Base-by-base conservation (phyloP, 495 filamentous ascomycete species). In the Daldinia decipiens region DNA sequence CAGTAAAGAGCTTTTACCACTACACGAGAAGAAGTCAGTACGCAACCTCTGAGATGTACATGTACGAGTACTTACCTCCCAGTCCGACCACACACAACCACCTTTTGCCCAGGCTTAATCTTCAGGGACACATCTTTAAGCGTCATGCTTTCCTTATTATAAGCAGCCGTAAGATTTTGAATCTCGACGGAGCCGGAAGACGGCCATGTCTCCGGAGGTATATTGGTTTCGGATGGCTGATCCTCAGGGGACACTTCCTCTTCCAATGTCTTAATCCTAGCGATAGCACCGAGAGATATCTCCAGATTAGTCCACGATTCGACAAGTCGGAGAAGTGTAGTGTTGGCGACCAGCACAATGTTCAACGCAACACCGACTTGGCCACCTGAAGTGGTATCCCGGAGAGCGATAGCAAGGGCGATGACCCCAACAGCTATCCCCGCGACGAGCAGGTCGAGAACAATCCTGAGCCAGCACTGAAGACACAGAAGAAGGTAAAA, bases 231-330 rank as follows among this genome's bases (percentile, higher is more conserved):
- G 2, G 68, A 69, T 2, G 78, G 78, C 50, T 76, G 66, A 56
- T 84, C 77, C 69, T 91, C 89, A 0, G 79, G 77, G 1, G 80
- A 70, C 13, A 87, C 84, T 24, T 79, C 79, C 2, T 75, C 77
- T 5, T 82, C 82, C 68, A 91, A 89, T 4, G 78, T 77, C 64
- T 85, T 88, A 61, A 92, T 81, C n/a, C 89, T 81, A 8, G 84
- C 77, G 52, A 83, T 80, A 1, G 82, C 79, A 9, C 80, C 82
- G 1, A 84, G 80, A 15, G 69, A 78, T 17, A 77, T 82, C 57
- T 85, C 83, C 0, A 85, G 68, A 0, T 67, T 65, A 1, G 81
- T 80, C 80, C 80, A 84, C 5, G 59, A 70, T 12, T 74, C 68
- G 3, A 84, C 75, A 3, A 84, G 69, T 24, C 62, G 72, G 31